These are phyloP conservation scores for Pelargonium cotyledonis DNA, from an alignment of 441 rosid species.

Conservation along the genomic window DNA sequence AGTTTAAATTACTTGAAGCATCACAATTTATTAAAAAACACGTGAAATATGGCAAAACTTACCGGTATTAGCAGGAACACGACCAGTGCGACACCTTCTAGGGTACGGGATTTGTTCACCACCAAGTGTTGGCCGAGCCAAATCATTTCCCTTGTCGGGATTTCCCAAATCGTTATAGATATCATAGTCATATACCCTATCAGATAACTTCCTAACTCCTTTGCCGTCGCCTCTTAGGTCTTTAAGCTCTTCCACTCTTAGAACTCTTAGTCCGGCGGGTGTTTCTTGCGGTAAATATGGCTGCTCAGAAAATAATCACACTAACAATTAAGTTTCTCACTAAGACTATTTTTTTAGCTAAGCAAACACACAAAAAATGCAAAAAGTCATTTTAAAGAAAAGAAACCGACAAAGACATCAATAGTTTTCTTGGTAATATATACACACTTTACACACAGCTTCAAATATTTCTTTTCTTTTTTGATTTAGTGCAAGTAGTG, in stretches of 20 bases:
- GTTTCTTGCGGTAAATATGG: constrained; percentile 79
- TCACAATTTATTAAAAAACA: not conserved
- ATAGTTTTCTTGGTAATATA: no score
- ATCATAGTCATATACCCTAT: constrained; percentile 72
- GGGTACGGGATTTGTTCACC: constrained; percentile 70
- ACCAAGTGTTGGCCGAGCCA: constrained; percentile 61
- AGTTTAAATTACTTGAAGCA: no score
- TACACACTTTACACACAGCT: no score
- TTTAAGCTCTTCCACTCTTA: constrained; percentile 66
- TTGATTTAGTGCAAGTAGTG: no score
- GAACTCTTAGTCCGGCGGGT: constrained; percentile 54
- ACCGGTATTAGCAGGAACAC: constrained; percentile 53
- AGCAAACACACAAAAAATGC: not conserved
- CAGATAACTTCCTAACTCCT: constrained; percentile 69
- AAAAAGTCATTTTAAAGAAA: no score
- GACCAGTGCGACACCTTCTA: constrained; percentile 90
- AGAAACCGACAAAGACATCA: no score
- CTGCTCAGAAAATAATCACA: constrained; percentile 34
- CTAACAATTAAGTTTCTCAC: not conserved
- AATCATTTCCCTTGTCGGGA: constrained; percentile 61
- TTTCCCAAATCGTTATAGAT: constrained; percentile 89
- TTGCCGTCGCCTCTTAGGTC: constrained; percentile 59
- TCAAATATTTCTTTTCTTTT: no score
- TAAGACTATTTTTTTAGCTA: not conserved
- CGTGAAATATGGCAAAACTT: not conserved